Evolutionary conservation across 305 asterid genomes (phyloP), one percentile per base, ranked within the genome.

Genomic region (Fraxinus baroniana): DNA sequence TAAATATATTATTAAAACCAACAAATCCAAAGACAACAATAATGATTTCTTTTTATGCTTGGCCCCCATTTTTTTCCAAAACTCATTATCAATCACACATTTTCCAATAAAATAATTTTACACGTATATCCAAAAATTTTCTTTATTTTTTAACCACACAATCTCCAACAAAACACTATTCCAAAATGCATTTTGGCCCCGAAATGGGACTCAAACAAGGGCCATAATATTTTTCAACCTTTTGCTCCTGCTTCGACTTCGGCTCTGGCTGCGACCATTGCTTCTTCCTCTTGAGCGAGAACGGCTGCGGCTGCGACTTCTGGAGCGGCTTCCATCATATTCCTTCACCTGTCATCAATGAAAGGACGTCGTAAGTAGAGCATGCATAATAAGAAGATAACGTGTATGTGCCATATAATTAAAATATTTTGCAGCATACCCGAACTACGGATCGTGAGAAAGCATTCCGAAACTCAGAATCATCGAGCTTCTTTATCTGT

Each of bases 401-500:
- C 52, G 30, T 13, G 66, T 72, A 41, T 3, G 13, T 17, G 64
- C 7, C 30, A 57, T 32, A 49, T 10, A 52, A 28, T 62, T 18
- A 68, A 35, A 39, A 35, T 49, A 72, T 46, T 55, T 30, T n/a
- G 72, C 18, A 26, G 33, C 98, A 15, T 93, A 97, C 99, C 84
- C 91, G 94, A 84, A 97, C 89, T 81, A 93, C 89, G 62, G 93
- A 80, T 78, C 95, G 93, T 7, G 98, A 92, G 88, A 90, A 92
- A 77, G 99, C 97, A 90, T 97, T 97, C 39, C 93, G 93, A 76
- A 94, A 97, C 89, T 97, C 99, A 28, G 99, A 93, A 44, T 91
- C 98, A 86, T 97, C 98, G 8, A 97, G 98, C 87, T 97, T 97
- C 92, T 90, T 91, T 86, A 97, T 90, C 99, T 97, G 84, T 83